Evolutionary conservation across 2,329 filamentous ascomycete genomes (phyloP), one percentile per base, ranked within the genome.

Genomic region (Verticillium albo-atrum): DNA sequence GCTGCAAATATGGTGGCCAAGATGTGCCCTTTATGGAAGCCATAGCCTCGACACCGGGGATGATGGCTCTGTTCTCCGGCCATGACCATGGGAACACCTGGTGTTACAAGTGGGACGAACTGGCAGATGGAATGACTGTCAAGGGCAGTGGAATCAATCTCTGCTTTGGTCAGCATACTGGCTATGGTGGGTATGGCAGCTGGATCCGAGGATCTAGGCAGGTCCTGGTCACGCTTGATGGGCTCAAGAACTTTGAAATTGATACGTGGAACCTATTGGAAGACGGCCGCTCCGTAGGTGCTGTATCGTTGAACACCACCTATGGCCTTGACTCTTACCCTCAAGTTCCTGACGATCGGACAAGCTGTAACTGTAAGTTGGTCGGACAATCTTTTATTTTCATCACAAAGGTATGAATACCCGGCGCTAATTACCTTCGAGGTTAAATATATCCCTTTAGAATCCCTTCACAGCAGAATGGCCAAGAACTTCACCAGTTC

Each of bases 131-230:
- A 0, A 62, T 63, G 6, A 57, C 56, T 1, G 62, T 52, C 4
- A 17, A 27, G 15, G 80, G 78, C 1, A 79, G 77, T 59, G 78
- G 78, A 2, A 64, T 77, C 20, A 73, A 77, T 30, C 66, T 82
- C 6, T 82, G 80, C 64, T 89, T 87, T 66, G 85, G 86, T 4
- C 83, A 88, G 63, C 87, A 88, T 64, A 81, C 84, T 0, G 88
- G 89, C 0, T 90, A 90, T 59, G 88, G 87, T 0, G 88, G 89
- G 0, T 90, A 90, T 64, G 85, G 87, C 0, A 76, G 77, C 52
- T 89, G 83, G 82, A 80, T 81, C 10, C 80, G 87, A 0, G 88
- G 87, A 3, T 79, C 79, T 3, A 75, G 86, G 1, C 82, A 87
- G 64, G 73, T 89, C 12, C 64, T 77, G 3, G 65, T 88, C 0